Evolutionary conservation across 495 filamentous ascomycete species (phyloP).

Genomic region (Lasiosphaeria hispida): DNA sequence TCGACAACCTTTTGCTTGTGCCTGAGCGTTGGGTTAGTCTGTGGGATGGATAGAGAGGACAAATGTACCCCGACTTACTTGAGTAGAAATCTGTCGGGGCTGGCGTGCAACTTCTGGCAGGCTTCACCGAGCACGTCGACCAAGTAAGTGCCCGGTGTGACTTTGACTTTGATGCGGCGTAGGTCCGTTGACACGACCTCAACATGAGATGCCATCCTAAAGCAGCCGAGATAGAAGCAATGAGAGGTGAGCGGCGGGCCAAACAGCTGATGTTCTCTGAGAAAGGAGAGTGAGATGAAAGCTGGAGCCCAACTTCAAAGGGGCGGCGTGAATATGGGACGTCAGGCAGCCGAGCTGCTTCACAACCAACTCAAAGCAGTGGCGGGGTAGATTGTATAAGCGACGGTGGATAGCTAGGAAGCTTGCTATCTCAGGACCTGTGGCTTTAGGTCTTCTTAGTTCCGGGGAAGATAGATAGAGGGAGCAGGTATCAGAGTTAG

Average conservation of each 20-base stretch:
- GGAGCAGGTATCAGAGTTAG: neutral
- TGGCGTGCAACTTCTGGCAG: slow-evolving; percentile 71
- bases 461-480: no score
- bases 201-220: slow-evolving; percentile 80
- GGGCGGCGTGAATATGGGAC: neutral
- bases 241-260: neutral
- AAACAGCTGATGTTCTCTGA: no score
- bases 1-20: slow-evolving; percentile 81
- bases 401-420: neutral
- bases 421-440: no score
- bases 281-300: neutral
- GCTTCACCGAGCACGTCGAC: slow-evolving; percentile 84
- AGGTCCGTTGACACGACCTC: slow-evolving; percentile 79
- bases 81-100: slow-evolving; percentile 70
- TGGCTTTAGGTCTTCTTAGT: no score
- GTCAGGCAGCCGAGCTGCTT: slow-evolving; percentile 9
- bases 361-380: neutral
- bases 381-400: neutral
- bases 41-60: neutral
- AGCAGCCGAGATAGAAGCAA: neutral
- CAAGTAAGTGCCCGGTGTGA: slow-evolving; percentile 72
- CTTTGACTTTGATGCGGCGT: slow-evolving; percentile 74
- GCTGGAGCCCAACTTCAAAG: no score
- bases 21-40: slow-evolving; percentile 38
- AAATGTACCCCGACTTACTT: slow-evolving; percentile 55